phyloP scores from a whole-genome alignment of 495 filamentous ascomycete genomes.

The Penicillium soppii region DNA sequence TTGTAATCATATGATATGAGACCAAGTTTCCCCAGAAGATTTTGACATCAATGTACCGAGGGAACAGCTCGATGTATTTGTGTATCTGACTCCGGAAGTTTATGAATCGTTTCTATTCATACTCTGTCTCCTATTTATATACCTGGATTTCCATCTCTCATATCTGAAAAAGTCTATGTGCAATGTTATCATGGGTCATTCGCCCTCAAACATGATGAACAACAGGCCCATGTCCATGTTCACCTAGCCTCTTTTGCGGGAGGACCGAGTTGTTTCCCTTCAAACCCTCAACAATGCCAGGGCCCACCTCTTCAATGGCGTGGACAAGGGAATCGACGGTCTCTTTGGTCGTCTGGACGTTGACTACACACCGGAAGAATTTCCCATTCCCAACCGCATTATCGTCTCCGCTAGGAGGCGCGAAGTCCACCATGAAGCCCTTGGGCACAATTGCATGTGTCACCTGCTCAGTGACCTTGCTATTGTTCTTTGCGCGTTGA shows the following conservation, averaged over 20 bases:
- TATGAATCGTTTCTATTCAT: neutral
- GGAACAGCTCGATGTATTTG: no score
- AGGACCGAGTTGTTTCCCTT: slow-evolving; percentile 16
- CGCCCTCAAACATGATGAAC: slow-evolving; percentile 24
- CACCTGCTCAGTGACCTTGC: slow-evolving; percentile 65
- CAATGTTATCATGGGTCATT: neutral
- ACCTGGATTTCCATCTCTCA: neutral
- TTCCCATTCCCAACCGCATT: slow-evolving; percentile 60
- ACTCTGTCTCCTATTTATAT: neutral
- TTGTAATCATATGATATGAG: no score
- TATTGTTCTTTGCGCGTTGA: slow-evolving; percentile 59
- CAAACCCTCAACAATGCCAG: slow-evolving; percentile 40
- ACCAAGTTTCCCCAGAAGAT: no score
- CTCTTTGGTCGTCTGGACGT: slow-evolving; percentile 65
- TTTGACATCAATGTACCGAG: no score
- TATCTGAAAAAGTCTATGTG: neutral
- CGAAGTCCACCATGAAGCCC: slow-evolving; percentile 96
- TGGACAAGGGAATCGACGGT: slow-evolving; percentile 77
- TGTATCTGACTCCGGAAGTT: no score
- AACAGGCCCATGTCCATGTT: slow-evolving; percentile 38
- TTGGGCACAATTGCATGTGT: slow-evolving; percentile 61
- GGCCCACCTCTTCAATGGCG: slow-evolving; percentile 67
- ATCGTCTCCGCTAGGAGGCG: slow-evolving; percentile 60
- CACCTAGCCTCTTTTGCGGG: slow-evolving; percentile 25
- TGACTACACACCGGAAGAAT: slow-evolving; percentile 89